Conservation (phyloP, 2,329 filamentous ascomycete genomes). For the Ophiostoma quercus region DNA sequence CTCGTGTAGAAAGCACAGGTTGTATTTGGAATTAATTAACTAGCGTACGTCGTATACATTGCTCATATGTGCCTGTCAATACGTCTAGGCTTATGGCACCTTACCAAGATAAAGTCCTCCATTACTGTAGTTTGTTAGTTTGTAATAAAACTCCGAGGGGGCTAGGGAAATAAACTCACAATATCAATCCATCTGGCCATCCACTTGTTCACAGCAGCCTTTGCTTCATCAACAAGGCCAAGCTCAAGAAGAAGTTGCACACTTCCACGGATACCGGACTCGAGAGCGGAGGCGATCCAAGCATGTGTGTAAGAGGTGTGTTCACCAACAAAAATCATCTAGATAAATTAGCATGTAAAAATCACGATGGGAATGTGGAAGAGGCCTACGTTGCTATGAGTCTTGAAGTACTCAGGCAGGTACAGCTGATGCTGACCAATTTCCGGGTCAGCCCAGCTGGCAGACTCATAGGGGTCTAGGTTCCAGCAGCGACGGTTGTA, state of each 20-base stretch:
- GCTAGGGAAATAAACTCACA: background rate
- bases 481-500: constrained; percentile 16
- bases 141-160: background rate
- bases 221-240: constrained; percentile 6
- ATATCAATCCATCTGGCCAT: constrained; percentile 16
- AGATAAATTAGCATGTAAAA: background rate
- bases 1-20: too few species aligned
- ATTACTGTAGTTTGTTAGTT: too few species aligned
- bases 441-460: background rate
- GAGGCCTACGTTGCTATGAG: constrained; percentile 5
- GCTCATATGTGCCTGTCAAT: too few species aligned
- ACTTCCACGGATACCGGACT: constrained; percentile 9
- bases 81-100: too few species aligned
- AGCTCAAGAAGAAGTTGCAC: constrained; percentile 11
- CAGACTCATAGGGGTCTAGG: constrained; percentile 8
- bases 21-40: too few species aligned
- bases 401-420: constrained; percentile 15
- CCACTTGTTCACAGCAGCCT: constrained; percentile 12
- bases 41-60: too few species aligned
- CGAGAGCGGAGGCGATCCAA: constrained; percentile 7
- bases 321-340: constrained; percentile 17
- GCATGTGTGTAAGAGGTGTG: constrained; percentile 10
- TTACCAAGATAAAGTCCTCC: too few species aligned
- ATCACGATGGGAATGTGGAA: too few species aligned
- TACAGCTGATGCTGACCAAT: constrained; percentile 15